These are phyloP conservation scores for Tylopilus vinaceipallidus DNA, from an alignment of 768 basidiomycete genomes.

Conservation along the genomic window DNA sequence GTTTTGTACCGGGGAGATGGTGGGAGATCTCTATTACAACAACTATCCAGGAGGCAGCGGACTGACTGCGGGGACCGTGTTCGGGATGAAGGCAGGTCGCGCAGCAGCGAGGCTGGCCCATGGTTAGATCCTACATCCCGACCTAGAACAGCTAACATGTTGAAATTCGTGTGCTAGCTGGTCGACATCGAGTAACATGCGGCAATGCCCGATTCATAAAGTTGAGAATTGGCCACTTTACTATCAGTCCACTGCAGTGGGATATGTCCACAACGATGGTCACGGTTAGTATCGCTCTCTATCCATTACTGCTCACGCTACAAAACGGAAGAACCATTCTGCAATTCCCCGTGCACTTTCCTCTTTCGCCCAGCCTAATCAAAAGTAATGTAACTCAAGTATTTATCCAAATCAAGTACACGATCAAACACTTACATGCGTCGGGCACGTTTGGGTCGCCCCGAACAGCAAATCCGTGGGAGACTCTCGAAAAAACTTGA, in stretches of 20 bases:
- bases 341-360: constrained; percentile 51
- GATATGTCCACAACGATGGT: constrained; percentile 1
- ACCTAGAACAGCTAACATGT: too few species aligned
- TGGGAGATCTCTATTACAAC: constrained; percentile 58
- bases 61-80: constrained; percentile 62
- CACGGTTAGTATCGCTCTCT: background rate
- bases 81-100: constrained; percentile 55
- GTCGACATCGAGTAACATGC: background rate
- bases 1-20: constrained; percentile 69
- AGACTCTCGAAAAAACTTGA: constrained; percentile 50
- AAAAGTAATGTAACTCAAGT: background rate
- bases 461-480: constrained; percentile 29
- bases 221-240: background rate
- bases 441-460: constrained; percentile 17
- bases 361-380: constrained; percentile 56
- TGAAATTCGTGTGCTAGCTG: too few species aligned
- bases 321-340: constrained; percentile 48
- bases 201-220: background rate
- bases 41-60: constrained; percentile 76
- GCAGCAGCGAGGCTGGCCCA: constrained; percentile 37
- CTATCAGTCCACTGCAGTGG: background rate
- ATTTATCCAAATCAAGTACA: background rate
- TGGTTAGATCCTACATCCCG: too few species aligned
- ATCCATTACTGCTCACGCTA: background rate
- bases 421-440: constrained; percentile 13